A percentile compares a stretch with the other conserved stretches of the same genome.
These are phyloP conservation scores for Multifurca ochricompacta DNA, from an alignment of 768 basidiomycete genomes.

Conservation along the genomic window DNA sequence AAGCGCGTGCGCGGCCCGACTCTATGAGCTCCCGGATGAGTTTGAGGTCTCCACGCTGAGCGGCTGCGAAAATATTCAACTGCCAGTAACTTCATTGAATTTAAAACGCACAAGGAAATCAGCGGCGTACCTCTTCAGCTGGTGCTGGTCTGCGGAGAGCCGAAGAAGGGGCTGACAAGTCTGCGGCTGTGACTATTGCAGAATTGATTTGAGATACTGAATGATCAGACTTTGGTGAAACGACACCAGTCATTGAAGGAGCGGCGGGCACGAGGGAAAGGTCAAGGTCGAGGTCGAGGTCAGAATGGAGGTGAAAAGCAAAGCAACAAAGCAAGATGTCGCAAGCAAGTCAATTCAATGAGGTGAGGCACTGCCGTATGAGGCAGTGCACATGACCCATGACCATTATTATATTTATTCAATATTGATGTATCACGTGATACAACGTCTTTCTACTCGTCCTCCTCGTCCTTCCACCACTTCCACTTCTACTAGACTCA, in stretches of 20 bases:
- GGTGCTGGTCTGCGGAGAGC: background rate
- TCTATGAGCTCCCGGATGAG: slow-evolving; percentile 59
- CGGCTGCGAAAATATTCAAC: slow-evolving; percentile 72
- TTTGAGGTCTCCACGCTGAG: slow-evolving; percentile 77
- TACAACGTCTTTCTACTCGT: background rate
- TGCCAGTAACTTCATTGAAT: slow-evolving; percentile 22
- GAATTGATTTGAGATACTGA: slow-evolving; percentile 39
- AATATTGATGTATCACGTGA: no score
- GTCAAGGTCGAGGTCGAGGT: no score
- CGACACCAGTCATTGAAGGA: slow-evolving; percentile 24
- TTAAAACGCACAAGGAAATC: background rate
- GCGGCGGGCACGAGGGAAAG: background rate
- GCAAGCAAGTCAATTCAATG: no score
- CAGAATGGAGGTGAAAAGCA: background rate
- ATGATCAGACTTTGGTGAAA: slow-evolving; percentile 43
- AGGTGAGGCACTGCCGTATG: no score
- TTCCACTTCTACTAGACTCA: no score
- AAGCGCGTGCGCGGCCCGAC: slow-evolving; percentile 60
- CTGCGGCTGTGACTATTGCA: slow-evolving; percentile 35
- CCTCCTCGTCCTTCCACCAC: background rate
- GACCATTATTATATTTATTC: no score
- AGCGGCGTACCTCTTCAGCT: slow-evolving; percentile 2
- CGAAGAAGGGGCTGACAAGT: slow-evolving; percentile 29
- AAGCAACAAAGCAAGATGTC: no score
- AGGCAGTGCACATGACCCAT: no score